phyloP scores from a whole-genome alignment of 345 rosid genomes.

The Ceriops decandra region DNA sequence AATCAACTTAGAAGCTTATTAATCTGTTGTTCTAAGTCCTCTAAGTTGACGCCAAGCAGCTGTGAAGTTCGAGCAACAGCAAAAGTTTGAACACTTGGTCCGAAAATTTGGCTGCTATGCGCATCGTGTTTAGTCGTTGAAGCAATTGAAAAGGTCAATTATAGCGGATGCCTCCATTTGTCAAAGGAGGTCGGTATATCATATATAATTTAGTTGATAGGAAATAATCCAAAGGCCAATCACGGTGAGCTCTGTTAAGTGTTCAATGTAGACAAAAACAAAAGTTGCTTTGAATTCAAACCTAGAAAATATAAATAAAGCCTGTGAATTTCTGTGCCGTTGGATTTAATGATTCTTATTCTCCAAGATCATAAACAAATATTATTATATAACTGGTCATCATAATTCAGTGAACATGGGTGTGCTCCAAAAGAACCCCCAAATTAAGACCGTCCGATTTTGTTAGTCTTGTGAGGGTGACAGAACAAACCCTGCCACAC shows the following conservation, averaged over 20 bases:
- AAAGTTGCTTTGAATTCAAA: conserved; percentile 2
- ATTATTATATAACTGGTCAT: no score
- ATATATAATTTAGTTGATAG: no score
- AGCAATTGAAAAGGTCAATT: neutral
- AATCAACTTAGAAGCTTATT: no score
- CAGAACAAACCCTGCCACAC: no score
- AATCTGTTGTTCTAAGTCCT: no score
- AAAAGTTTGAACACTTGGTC: neutral
- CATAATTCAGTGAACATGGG: no score
- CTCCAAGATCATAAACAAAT: no score
- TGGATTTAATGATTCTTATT: no score
- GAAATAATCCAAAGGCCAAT: neutral
- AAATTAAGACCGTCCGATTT: neutral
- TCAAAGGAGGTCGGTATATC: no score
- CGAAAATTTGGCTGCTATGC: neutral
- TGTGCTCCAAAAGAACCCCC: neutral
- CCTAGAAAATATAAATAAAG: neutral
- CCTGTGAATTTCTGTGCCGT: no score
- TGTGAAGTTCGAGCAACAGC: neutral
- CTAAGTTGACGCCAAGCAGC: no score
- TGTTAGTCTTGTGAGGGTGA: no score
- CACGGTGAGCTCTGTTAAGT: neutral
- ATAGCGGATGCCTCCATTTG: neutral
- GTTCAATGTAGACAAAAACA: neutral
- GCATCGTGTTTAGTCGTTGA: neutral